These are phyloP conservation scores for Candida argentea DNA, from an alignment of 805 yeast genomes.

Conservation along the genomic window DNA sequence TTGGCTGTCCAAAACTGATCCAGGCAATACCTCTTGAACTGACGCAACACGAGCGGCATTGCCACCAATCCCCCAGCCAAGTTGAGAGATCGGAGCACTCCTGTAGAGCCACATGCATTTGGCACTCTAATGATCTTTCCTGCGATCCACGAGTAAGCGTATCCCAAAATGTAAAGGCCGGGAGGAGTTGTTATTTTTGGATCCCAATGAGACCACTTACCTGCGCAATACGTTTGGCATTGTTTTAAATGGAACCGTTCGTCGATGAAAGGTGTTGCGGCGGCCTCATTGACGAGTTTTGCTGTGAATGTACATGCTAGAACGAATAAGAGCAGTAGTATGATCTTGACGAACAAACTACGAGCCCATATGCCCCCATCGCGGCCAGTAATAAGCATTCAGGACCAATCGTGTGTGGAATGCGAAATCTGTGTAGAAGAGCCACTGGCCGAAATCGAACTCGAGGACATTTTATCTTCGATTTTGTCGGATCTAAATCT, in stretches of 20 bases:
- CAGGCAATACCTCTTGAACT: slow-evolving; percentile 5
- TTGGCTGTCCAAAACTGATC: slow-evolving; percentile 18
- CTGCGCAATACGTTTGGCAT: slow-evolving; percentile 53
- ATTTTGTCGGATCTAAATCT: no score
- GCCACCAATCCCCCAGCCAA: slow-evolving; percentile 51
- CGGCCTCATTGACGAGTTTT: slow-evolving; percentile 7
- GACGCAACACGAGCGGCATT: slow-evolving; percentile 38
- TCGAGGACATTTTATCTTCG: no score
- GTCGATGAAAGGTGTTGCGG: slow-evolving; percentile 42
- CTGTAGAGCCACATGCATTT: slow-evolving; percentile 9
- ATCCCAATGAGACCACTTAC: slow-evolving; percentile 66
- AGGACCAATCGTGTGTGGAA: no score
- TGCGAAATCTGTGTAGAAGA: no score
- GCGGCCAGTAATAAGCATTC: no score
- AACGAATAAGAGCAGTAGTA: slow-evolving; percentile 3
- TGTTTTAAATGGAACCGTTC: slow-evolving; percentile 84
- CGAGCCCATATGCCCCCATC: no score
- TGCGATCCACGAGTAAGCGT: slow-evolving; percentile 26
- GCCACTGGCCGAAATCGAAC: no score
- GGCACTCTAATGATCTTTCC: slow-evolving; percentile 22
- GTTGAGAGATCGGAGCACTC: slow-evolving; percentile 38
- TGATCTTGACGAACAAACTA: no score
- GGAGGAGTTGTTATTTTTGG: slow-evolving; percentile 95
- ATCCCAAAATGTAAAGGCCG: slow-evolving; percentile 58
- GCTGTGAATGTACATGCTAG: slow-evolving; percentile 7